Conservation (phyloP, 2,329 filamentous ascomycete genomes). For the Raffaelea arxii region DNA sequence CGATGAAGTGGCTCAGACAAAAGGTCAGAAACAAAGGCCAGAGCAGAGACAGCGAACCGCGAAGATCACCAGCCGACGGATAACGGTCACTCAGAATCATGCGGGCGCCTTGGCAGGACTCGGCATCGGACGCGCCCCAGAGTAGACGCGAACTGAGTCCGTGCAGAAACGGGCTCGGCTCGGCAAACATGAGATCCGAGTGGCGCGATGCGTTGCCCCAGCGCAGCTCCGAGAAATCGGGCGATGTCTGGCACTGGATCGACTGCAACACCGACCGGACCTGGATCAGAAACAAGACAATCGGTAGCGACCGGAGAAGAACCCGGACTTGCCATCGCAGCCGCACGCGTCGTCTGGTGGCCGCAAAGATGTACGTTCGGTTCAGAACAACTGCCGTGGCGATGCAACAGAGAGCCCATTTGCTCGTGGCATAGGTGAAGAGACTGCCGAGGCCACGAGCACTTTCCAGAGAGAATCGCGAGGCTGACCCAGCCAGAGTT, state of each 20-base stretch:
- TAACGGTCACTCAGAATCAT: constrained; percentile 55
- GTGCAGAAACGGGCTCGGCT: constrained; percentile 62
- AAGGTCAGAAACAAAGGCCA: constrained; percentile 67
- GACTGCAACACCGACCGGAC: constrained; percentile 65
- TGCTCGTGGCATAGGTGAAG: constrained; percentile 82
- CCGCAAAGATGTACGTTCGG: constrained; percentile 86
- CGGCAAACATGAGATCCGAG: constrained; percentile 59
- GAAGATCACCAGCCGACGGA: constrained; percentile 43
- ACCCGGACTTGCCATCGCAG: constrained; percentile 66
- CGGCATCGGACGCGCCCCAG: constrained; percentile 61
- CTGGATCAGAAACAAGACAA: constrained; percentile 60
- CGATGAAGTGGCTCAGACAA: constrained; percentile 73
- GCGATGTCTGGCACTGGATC: constrained; percentile 84
- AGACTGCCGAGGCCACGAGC: constrained; percentile 70
- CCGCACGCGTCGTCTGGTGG: constrained; percentile 69
- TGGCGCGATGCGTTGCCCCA: constrained; percentile 59
- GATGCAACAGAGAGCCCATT: constrained; percentile 85
- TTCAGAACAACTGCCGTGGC: constrained; percentile 81
- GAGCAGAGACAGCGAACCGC: constrained; percentile 66
- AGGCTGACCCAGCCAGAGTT: constrained; percentile 24
- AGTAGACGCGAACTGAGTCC: constrained; percentile 61
- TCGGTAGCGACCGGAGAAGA: constrained; percentile 59
- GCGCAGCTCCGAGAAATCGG: constrained; percentile 57
- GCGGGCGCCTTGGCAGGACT: constrained; percentile 63
- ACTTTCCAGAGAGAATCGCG: constrained; percentile 46